Percentiles rank a stretch among this genome's conserved stretches.
Evolutionary conservation across 176 grass and related monocot genomes (phyloP).

Genomic region (Oryza nivara): DNA sequence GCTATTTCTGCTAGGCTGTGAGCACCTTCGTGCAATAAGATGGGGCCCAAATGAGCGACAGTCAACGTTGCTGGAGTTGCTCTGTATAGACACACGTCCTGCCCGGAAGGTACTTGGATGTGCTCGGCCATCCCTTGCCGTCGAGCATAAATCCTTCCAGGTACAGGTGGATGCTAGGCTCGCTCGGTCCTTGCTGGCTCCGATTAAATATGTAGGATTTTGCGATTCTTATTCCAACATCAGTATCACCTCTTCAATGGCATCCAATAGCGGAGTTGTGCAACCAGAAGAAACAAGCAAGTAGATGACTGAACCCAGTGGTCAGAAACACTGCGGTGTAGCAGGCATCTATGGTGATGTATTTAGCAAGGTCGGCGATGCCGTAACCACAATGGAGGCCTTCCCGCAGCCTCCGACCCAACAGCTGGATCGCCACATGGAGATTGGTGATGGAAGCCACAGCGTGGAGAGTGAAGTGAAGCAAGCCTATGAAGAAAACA

Average conservation of each 20-base stretch:
- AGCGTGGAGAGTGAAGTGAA: not conserved
- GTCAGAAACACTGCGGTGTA: too few relatives aligned
- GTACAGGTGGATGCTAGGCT: slow-evolving; percentile 12
- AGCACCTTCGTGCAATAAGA: not conserved
- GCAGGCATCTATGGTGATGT: not conserved
- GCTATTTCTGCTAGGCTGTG: slow-evolving; percentile 15
- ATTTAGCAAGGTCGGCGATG: not conserved
- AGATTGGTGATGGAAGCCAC: not conserved
- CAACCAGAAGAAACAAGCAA: not conserved
- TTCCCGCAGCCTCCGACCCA: not conserved
- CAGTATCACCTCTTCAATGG: not conserved
- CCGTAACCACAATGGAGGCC: not conserved
- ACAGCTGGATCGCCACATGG: not conserved
- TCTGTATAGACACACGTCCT: slow-evolving; percentile 30
- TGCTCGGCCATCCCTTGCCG: not conserved
- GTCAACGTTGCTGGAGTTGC: not conserved
- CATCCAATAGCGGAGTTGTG: accelerated
- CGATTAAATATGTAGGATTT: too few relatives aligned
- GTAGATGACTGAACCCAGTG: not conserved
- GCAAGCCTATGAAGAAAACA: accelerated
- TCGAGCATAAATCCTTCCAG: accelerated
- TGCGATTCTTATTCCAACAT: not conserved
- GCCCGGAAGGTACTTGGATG: not conserved
- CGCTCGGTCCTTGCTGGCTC: not conserved
- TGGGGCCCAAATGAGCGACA: too few relatives aligned